Evolutionary conservation across 495 filamentous ascomycete species (phyloP).

Genomic region (Penicillium silybi): DNA sequence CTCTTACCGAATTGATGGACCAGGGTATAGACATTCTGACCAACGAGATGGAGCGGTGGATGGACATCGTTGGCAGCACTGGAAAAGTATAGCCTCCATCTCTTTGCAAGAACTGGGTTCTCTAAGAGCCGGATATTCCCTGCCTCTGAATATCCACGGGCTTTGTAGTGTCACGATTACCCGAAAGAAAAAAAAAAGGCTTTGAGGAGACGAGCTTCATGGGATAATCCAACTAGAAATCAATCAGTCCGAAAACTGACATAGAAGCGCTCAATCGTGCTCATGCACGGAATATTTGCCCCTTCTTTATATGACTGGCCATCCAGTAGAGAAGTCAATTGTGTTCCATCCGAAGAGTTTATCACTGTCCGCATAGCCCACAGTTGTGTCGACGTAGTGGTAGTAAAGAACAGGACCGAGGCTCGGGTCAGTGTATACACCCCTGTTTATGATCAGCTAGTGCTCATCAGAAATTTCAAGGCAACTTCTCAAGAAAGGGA

Average conservation of each 20-base stretch:
- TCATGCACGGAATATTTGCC: neutral
- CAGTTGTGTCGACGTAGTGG: constrained; percentile 62
- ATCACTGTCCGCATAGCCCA: constrained; percentile 62
- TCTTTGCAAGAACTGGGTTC: no score
- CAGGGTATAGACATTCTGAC: constrained; percentile 60
- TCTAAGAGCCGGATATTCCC: no score
- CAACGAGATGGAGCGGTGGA: constrained; percentile 58
- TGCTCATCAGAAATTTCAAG: neutral
- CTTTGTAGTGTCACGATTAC: no score
- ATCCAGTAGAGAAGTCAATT: constrained; percentile 61
- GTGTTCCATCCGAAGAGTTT: constrained; percentile 67
- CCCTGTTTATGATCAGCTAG: constrained; percentile 25
- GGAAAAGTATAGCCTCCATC: constrained; percentile 32
- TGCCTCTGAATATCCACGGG: no score
- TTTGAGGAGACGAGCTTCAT: no score
- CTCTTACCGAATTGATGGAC: constrained; percentile 62
- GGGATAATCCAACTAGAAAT: no score
- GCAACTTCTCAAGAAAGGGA: neutral
- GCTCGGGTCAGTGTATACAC: constrained; percentile 46
- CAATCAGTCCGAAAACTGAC: no score
- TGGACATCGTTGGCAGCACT: constrained; percentile 61
- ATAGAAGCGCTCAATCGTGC: neutral
- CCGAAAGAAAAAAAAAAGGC: no score
- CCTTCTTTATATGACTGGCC: constrained; percentile 51
- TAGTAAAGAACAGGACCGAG: constrained; percentile 63